Base-by-base conservation (phyloP, 2,329 filamentous ascomycete genomes). In the Penicillium sp. region DNA sequence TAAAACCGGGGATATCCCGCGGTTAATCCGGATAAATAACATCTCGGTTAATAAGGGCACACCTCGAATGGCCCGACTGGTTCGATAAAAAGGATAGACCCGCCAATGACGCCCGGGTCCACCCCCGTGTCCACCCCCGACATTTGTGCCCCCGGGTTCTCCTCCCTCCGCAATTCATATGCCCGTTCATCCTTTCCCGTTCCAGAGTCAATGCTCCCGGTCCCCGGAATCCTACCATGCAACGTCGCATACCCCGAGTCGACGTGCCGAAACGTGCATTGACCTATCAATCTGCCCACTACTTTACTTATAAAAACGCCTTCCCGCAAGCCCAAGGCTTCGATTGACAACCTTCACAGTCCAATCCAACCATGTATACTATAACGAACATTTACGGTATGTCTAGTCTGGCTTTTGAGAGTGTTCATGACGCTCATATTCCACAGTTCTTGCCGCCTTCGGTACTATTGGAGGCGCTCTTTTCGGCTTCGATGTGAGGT, bases 401-500 rank as follows among this genome's bases (percentile, higher is more conserved):
- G 51, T 57, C 1, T 44, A 5, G 16, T 23, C 41, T 7, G 11
- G 2, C 39, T n/a, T 7, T 16, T 29, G 6, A n/a, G 16, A 1
- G 25, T 21, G n/a, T 11, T 19, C 1, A 13, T 27, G 8, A 10
- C 1, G 9, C 54, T 62, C 53, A 62, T 19, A 1, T 29, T 3
- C 21, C 3, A 36, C 36, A 70, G 72, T 80, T 55, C 82, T 85
- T 61, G 80, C 82, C 53, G 80, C 78, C 59, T 82, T 84, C 69
- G 78, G 82, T 66, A 80, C 82, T 50, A 79, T 84, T 61, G 82
- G 82, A 40, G 82, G 81, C 68, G 81, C 77, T 10, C 71, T 84
- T 21, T 85, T 85, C 65, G 82, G 82, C 40, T 85, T 85, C 67
- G 83, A 85, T 72, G 81, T 85, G 57, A 79, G 76, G 58, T 83